Conservation (phyloP, 2,329 filamentous ascomycete genomes). For the Aspergillus hiratsukae region DNA sequence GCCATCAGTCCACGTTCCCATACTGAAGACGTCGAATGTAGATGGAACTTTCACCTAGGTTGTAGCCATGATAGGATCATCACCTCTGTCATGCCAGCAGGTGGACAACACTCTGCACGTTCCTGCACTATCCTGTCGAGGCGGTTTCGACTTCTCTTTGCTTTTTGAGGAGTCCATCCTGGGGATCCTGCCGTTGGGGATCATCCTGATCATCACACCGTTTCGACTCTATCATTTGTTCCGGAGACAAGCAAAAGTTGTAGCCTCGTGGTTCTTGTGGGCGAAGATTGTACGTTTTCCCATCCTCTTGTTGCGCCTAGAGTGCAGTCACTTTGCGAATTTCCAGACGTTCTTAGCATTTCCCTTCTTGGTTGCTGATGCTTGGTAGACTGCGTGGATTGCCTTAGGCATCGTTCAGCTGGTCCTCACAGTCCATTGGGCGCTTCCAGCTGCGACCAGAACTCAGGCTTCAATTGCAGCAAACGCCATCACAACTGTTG, state of each 20-base stretch:
- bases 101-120: conserved; percentile 34
- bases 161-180: conserved; percentile 45
- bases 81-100: conserved; percentile 25
- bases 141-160: conserved; percentile 43
- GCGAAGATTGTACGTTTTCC: conserved; percentile 33
- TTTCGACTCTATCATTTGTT: conserved; percentile 34
- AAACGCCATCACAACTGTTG: conserved; percentile 27
- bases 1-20: conserved; percentile 3
- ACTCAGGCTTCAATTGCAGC: conserved; percentile 34
- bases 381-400: conserved; percentile 26
- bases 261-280: conserved; percentile 25
- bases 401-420: conserved; percentile 34
- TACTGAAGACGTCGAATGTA: conserved; percentile 16
- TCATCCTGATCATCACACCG: conserved; percentile 33
- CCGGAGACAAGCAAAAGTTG: conserved; percentile 32
- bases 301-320: neutral
- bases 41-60: conserved; percentile 6
- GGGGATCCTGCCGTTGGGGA: conserved; percentile 31
- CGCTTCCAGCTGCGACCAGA: conserved; percentile 24
- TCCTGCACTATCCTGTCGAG: conserved; percentile 32
- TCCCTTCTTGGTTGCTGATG: conserved; percentile 3
- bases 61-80: conserved; percentile 26
- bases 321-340: neutral
- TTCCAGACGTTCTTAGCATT: neutral
- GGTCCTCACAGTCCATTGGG: conserved; percentile 35